A percentile compares a stretch with the other conserved stretches of the same genome.
Conservation (phyloP, 257 asterid species). For the Phtheirospermum japonicum region DNA sequence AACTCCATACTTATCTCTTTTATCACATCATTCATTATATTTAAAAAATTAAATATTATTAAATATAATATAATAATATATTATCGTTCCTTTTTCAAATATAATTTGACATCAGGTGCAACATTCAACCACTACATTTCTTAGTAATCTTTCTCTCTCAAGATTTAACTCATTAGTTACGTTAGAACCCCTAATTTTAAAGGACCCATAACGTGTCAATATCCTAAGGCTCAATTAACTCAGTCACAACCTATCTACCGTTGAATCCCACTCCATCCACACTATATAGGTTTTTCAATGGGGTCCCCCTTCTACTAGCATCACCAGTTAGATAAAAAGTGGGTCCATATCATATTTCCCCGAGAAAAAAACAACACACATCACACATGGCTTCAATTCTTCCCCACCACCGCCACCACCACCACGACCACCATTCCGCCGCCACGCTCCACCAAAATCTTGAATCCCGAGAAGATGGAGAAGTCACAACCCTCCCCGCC, state of each 20-base stretch:
- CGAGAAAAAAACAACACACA: not conserved
- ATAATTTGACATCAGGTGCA: too few relatives aligned
- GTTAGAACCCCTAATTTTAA: not conserved
- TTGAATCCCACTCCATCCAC: not conserved
- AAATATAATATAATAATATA: too few relatives aligned
- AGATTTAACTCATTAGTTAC: too few relatives aligned
- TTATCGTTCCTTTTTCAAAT: too few relatives aligned
- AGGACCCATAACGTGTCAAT: not conserved
- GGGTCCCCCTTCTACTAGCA: not conserved
- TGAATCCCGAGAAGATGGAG: not conserved
- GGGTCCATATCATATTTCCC: not conserved
- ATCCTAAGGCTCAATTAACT: not conserved
- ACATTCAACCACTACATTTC: too few relatives aligned
- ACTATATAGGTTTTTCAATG: not conserved
- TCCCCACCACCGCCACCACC: not conserved
- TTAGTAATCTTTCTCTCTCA: too few relatives aligned
- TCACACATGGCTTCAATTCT: slow-evolving; percentile 4
- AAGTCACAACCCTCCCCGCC: not conserved
- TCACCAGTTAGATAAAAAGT: not conserved
- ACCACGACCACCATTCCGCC: not conserved
- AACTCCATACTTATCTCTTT: too few relatives aligned
- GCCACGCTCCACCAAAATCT: not conserved
- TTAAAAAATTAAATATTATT: too few relatives aligned
- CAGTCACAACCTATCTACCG: slow-evolving; percentile 1
- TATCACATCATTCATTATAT: too few relatives aligned